Evolutionary conservation across 192 early-diverging fungal species (phyloP), one percentile per base, ranked within the genome.

Genomic region (Rhizoclosmatium globosum): DNA sequence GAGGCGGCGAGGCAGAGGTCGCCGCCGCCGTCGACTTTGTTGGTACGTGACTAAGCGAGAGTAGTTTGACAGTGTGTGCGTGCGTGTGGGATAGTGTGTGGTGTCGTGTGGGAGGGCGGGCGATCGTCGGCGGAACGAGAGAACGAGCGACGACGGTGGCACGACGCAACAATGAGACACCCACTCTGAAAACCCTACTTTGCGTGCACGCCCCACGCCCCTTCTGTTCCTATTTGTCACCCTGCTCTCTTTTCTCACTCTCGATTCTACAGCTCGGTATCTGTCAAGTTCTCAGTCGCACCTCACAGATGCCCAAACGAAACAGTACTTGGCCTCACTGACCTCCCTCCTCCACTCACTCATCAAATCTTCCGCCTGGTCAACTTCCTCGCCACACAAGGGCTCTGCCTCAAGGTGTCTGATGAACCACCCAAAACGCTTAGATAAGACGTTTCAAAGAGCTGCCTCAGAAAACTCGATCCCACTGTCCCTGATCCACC

Each of bases 361-460:
- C 7, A 66, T 76, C 17, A 39, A 42, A 45, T 39, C 41, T 31
- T 67, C 74, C 2, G 60, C 74, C 11, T 76, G 74, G 74, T 19
- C 31, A 7, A 61, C 74, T 9, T 4, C 15, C 2, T 61, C 74
- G 6, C 74, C 74, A 15, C 74, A 76, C 47, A n/a, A 21, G 41
- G 64, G 74, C 3, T 31, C 4, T 43, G 74, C 74, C 9, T 64
- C 62, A 2, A 60, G 74, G 13, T 76, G 64, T 23, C 11, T 76
- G 9, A 38, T 76, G 41, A 67, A 66, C 47, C 48, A 46, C 17
- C n/a, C 74, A 31, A 64, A 66, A 47, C 41, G 47, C 4, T 15
- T 76, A 21, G 74, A 76, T 47, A 76, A 76, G 64, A 76, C 74
- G 19, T 47, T 76, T 4, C n/a, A 7, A 11, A 19, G 38, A n/a